phyloP scores from a whole-genome alignment of 106 monocot genomes.

The Gastrodia elata region DNA sequence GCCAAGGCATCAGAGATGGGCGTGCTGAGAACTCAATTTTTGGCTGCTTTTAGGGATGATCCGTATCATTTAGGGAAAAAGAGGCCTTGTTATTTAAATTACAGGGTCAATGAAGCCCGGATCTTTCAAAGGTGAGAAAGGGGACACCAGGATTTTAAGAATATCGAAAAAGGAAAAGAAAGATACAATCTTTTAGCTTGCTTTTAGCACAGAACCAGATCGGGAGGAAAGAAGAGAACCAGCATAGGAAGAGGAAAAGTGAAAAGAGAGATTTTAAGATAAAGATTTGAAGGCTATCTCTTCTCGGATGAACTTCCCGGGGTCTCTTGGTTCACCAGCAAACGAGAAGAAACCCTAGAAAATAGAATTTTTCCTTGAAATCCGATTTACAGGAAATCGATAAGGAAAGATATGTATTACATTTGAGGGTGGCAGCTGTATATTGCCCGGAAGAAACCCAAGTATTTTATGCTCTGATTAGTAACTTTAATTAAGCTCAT shows the following conservation, averaged over 20 bases:
- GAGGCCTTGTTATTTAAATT: not conserved
- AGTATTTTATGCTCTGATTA: too few species aligned
- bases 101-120: not conserved
- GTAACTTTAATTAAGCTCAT: too few species aligned
- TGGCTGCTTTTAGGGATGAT: not conserved
- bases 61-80: slow-evolving; percentile 10
- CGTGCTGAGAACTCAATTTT: slow-evolving; percentile 8
- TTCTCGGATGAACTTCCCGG: not conserved
- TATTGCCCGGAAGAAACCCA: too few species aligned
- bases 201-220: not conserved
- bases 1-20: slow-evolving; percentile 13
- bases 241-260: not conserved
- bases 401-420: not conserved
- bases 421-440: not conserved
- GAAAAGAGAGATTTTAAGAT: not conserved
- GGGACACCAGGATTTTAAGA: not conserved
- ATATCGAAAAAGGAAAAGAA: not conserved
- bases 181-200: not conserved
- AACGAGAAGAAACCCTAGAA: slow-evolving; percentile 4
- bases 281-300: not conserved
- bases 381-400: not conserved
- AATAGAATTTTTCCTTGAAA: not conserved
- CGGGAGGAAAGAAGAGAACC: not conserved
- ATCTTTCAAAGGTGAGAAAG: not conserved
- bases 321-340: not conserved